Evolutionary conservation across 768 basidiomycete species (phyloP), one percentile per base, ranked within the genome.

Genomic region (Kwoniella sp.): DNA sequence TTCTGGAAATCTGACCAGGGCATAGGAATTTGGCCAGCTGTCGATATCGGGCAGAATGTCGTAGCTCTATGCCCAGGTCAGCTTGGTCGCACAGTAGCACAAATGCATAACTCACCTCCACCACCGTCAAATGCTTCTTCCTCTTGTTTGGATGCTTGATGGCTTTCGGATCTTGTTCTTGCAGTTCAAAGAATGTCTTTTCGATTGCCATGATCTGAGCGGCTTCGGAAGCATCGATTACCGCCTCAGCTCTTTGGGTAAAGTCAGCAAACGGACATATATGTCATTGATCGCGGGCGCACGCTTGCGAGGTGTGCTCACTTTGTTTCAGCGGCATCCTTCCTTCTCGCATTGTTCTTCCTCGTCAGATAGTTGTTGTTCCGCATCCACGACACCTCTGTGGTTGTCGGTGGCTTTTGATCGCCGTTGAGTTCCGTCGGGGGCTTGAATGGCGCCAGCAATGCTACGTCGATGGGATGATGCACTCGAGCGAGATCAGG

Each of bases 341-440:
- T 58, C 28, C 74, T 67, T 30, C 61, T 58, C 15, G 66, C 58
- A 28, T 65, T 63, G n/a, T 66, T 70, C 53, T 73, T 73, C 25
- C 73, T 52, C 22, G 73, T 67, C 60, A 94, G 85, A 73, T 96
- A 94, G 73, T 93, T 93, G 0, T 93, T 95, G 79, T 90, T 92
- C 58, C 94, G 85, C 58, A 97, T 83, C 94, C 94, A 97, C 0
- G 91, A 85, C 12, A 96, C 93, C 63, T 92, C 81, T 4, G n/a
- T 85, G 68, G 37, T 63, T 15, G 13, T 84, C 76, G 34, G 83
- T 77, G 20, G 85, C 57, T 69, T 63, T 74, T 23, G 84, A 77
- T 23, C 86, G 83, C 65, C 71, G 22, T 77, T 71, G 29, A 45
- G 31, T 22, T 38, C 38, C 4, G 55, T 28, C 15, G 69, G 58